Percentiles rank a stretch among this genome's conserved stretches.
phyloP scores from a whole-genome alignment of 345 rosid species.

The Gossypioides kirkii region DNA sequence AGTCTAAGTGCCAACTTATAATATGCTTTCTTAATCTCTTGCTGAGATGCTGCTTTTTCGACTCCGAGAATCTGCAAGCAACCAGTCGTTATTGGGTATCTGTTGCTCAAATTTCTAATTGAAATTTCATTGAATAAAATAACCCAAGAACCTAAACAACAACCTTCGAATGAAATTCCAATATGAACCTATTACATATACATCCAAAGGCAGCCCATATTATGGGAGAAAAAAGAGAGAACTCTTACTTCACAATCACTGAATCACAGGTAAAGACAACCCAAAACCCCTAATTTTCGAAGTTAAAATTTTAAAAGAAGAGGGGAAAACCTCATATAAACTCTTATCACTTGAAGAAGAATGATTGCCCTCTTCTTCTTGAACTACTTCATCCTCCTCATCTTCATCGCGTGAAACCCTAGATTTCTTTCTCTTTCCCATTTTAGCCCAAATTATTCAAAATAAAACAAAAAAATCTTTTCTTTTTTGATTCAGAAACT shows the following conservation, averaged over 20 bases:
- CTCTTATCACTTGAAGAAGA: slow-evolving; percentile 29
- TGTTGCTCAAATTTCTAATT: background rate
- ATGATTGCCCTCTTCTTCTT: slow-evolving; percentile 23
- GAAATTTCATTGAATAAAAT: background rate
- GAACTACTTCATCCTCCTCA: slow-evolving; percentile 28
- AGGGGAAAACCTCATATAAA: slow-evolving; percentile 49
- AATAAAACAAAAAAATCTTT: background rate
- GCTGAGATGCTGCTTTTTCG: slow-evolving; percentile 59
- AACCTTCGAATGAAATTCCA: background rate
- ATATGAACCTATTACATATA: background rate
- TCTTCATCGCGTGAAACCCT: slow-evolving; percentile 42
- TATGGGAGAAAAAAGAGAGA: too few relatives aligned
- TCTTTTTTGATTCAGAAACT: background rate
- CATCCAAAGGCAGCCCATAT: too few relatives aligned
- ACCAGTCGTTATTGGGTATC: slow-evolving; percentile 3
- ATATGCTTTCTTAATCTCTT: slow-evolving; percentile 88
- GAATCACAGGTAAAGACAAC: slow-evolving; percentile 30
- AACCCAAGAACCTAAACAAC: background rate
- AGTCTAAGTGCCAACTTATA: slow-evolving; percentile 76
- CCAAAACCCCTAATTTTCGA: slow-evolving; percentile 1
- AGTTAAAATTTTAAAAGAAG: background rate
- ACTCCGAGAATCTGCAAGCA: slow-evolving; percentile 73
- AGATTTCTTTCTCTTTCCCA: slow-evolving; percentile 59
- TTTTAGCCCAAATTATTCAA: slow-evolving; percentile 15
- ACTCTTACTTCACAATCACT: slow-evolving; percentile 5